phyloP scores from a whole-genome alignment of 1,284 basidiomycete genomes.

The Gomphus bonarii region DNA sequence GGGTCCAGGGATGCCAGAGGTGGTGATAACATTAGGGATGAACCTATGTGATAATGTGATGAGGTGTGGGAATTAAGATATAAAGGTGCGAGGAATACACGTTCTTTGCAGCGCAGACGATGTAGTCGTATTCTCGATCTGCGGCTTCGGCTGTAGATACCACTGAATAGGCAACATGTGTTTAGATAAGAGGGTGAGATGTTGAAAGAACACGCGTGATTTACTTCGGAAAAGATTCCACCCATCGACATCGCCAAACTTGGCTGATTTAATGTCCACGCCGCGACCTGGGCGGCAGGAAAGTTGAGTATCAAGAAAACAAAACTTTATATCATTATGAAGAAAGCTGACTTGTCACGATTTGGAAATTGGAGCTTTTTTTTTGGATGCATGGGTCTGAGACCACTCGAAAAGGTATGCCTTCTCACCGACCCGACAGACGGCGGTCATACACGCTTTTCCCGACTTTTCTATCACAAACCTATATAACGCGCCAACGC shows the following conservation, averaged over 20 bases:
- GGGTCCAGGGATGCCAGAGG: constrained; percentile 22
- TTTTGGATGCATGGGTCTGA: not conserved
- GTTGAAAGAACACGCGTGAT: not conserved
- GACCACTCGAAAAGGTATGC: not conserved
- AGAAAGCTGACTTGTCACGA: constrained; percentile 19
- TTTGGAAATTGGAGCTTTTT: constrained; percentile 23
- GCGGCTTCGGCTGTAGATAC: constrained; percentile 25
- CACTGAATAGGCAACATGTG: constrained; percentile 15
- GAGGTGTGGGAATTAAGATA: not conserved
- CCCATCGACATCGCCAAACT: constrained; percentile 17
- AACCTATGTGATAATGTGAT: constrained; percentile 11
- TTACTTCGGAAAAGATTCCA: constrained; percentile 28
- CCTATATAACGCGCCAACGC: constrained; percentile 25
- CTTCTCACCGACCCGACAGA: constrained; percentile 21
- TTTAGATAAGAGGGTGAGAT: not conserved
- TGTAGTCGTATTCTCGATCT: constrained; percentile 23
- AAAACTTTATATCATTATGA: not conserved
- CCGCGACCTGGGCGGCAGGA: constrained; percentile 21
- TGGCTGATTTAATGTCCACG: constrained; percentile 23
- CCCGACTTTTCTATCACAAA: constrained; percentile 21
- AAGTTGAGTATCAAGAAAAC: not conserved
- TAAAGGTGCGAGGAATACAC: not conserved
- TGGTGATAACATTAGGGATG: constrained; percentile 24
- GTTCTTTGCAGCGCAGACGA: constrained; percentile 26
- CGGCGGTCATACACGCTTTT: constrained; percentile 21